Percentiles rank a stretch among this genome's conserved stretches.
phyloP scores from a whole-genome alignment of 306 rosid genomes.

The Ormosia semicastrata region DNA sequence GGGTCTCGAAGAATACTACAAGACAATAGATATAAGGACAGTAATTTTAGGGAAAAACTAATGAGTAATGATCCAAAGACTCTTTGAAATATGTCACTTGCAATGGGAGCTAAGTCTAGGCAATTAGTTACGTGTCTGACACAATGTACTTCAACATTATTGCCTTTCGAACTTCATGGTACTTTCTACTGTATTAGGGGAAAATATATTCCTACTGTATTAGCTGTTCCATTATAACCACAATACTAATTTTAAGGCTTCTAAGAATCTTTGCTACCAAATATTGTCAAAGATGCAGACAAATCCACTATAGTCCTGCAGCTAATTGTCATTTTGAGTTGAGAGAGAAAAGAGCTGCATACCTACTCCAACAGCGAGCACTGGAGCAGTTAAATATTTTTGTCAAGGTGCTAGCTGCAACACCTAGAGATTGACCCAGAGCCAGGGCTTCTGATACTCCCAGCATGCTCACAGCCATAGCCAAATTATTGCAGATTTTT shows the following conservation, averaged over 20 bases:
- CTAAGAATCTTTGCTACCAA: not conserved
- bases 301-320: not conserved
- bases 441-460: slow-evolving; percentile 96
- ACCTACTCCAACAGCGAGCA: slow-evolving; percentile 99
- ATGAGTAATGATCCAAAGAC: not conserved
- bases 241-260: not conserved
- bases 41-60: not conserved
- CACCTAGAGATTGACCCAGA: slow-evolving; percentile 87
- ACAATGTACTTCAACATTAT: not conserved
- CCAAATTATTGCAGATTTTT: slow-evolving; percentile 89
- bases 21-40: not conserved
- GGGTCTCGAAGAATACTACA: not conserved
- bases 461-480: slow-evolving; percentile 93
- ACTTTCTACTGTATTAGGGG: not conserved
- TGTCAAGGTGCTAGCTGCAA: slow-evolving; percentile 72
- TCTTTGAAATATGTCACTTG: not conserved
- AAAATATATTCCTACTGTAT: not conserved
- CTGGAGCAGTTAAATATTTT: slow-evolving; percentile 86
- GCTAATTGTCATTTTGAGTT: not conserved
- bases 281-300: not conserved
- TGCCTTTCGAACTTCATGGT: not conserved
- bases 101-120: not conserved
- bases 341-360: slow-evolving; percentile 13
- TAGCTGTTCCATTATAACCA: not conserved
- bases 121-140: not conserved